Percentiles rank a stretch among this genome's conserved stretches.
Evolutionary conservation across 768 basidiomycete species (phyloP).

Genomic region (Pilatotrama ljubarskyi): DNA sequence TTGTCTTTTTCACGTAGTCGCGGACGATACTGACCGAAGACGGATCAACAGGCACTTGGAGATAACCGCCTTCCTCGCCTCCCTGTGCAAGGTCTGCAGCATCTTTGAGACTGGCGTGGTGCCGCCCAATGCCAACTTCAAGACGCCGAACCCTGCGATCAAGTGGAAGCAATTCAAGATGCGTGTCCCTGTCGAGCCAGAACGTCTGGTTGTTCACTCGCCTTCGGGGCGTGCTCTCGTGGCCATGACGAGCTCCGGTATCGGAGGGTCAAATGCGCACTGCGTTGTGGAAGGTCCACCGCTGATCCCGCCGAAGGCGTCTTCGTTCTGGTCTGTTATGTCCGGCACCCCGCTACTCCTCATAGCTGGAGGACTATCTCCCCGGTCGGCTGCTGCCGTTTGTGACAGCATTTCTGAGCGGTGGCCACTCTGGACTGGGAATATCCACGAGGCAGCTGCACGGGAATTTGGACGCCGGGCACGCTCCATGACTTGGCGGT

Average conservation of each 20-base stretch:
- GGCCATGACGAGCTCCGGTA: conserved; percentile 45
- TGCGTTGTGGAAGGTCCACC: conserved; percentile 38
- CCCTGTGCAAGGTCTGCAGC: conserved; percentile 43
- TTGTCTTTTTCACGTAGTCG: background rate
- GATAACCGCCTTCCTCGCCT: conserved; percentile 45
- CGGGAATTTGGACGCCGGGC: conserved; percentile 19
- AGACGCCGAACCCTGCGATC: conserved; percentile 38
- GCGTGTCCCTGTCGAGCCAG: conserved; percentile 34
- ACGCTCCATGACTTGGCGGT: conserved; percentile 24
- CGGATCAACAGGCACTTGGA: conserved; percentile 41
- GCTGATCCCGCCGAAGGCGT: background rate
- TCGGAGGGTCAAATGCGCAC: conserved; percentile 47
- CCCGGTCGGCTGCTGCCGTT: conserved; percentile 29
- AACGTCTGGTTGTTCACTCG: conserved; percentile 27
- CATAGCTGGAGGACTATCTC: conserved; percentile 40
- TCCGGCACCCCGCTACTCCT: conserved; percentile 31
- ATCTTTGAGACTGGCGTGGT: conserved; percentile 39
- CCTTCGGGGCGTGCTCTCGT: conserved; percentile 34
- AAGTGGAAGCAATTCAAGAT: conserved; percentile 41
- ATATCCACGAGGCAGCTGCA: background rate
- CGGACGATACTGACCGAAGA: background rate
- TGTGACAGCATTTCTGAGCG: background rate
- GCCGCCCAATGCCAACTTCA: conserved; percentile 44
- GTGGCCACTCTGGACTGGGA: background rate
- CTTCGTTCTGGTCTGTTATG: background rate